phyloP scores from a whole-genome alignment of 179 eudicot genomes.

The Amaranthus tricolor region DNA sequence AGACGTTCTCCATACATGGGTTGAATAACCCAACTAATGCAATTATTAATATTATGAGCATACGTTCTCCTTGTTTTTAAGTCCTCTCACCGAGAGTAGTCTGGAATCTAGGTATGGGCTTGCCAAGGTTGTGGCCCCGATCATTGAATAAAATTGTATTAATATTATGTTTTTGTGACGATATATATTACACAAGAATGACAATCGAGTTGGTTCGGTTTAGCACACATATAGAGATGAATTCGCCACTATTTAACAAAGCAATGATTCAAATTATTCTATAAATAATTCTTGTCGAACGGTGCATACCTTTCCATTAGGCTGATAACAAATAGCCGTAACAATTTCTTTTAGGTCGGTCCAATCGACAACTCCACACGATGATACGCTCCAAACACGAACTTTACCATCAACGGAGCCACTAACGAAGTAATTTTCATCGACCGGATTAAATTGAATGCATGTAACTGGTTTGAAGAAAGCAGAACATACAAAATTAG shows the following conservation, averaged over 20 bases:
- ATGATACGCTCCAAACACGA: constrained; percentile 71
- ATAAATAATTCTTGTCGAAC: not conserved
- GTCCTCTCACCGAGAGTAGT: too few relatives aligned
- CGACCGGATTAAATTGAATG: constrained; percentile 76
- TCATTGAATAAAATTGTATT: too few relatives aligned
- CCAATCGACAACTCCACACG: constrained; percentile 78
- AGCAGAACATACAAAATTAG: constrained; percentile 14
- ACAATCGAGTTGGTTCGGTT: too few relatives aligned
- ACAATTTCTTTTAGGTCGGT: constrained; percentile 76
- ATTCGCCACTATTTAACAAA: not conserved
- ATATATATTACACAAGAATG: too few relatives aligned
- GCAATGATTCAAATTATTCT: not conserved
- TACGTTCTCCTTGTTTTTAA: too few relatives aligned
- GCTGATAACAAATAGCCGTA: constrained; percentile 76
- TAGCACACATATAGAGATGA: too few relatives aligned
- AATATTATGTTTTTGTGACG: too few relatives aligned
- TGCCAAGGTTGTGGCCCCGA: too few relatives aligned
- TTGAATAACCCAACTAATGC: too few relatives aligned
- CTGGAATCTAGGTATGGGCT: too few relatives aligned
- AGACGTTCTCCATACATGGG: too few relatives aligned
- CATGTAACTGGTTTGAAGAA: constrained; percentile 66
- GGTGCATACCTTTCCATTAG: constrained; percentile 72
- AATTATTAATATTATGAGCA: too few relatives aligned
- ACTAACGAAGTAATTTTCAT: constrained; percentile 76
- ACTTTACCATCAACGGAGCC: constrained; percentile 94